phyloP scores from a whole-genome alignment of 2,329 filamentous ascomycete genomes.

The Pseudocercospora ulei region DNA sequence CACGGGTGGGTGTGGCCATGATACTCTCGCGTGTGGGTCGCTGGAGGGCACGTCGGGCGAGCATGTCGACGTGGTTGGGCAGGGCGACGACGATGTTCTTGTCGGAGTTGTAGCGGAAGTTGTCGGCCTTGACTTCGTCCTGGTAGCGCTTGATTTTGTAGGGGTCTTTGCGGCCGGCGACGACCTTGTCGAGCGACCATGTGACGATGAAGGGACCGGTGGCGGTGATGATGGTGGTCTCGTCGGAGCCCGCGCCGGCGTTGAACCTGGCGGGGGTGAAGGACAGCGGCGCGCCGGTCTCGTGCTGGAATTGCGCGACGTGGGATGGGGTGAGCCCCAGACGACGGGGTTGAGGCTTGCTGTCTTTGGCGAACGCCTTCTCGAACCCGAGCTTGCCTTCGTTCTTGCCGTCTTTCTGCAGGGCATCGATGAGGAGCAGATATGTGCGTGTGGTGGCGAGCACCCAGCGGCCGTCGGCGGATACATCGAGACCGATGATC shows the following conservation, averaged over 20 bases:
- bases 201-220: slow-evolving; percentile 46
- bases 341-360: slow-evolving; percentile 85
- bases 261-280: slow-evolving; percentile 96
- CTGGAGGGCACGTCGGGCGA: slow-evolving; percentile 73
- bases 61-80: slow-evolving; percentile 97
- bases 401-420: slow-evolving; percentile 84
- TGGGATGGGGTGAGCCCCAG: slow-evolving; percentile 82
- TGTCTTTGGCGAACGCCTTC: slow-evolving; percentile 79
- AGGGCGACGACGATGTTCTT: slow-evolving; percentile 97
- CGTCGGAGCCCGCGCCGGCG: slow-evolving; percentile 62
- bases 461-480: slow-evolving; percentile 90
- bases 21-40: slow-evolving; percentile 90
- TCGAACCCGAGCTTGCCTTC: slow-evolving; percentile 98
- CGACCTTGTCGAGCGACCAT: slow-evolving; percentile 86
- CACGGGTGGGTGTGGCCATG: slow-evolving; percentile 38
- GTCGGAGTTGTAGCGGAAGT: slow-evolving; percentile 94
- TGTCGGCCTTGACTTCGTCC: slow-evolving; percentile 93
- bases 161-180: slow-evolving; percentile 69
- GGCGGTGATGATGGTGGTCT: slow-evolving; percentile 78
- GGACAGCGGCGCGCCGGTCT: slow-evolving; percentile 73
- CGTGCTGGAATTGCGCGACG: slow-evolving; percentile 93
- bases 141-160: slow-evolving; percentile 95
- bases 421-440: slow-evolving; percentile 79
- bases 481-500: slow-evolving; percentile 89
- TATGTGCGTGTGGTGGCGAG: slow-evolving; percentile 91